Evolutionary conservation across 495 filamentous ascomycete species (phyloP).

Genomic region (Podospora pseudoanserina): DNA sequence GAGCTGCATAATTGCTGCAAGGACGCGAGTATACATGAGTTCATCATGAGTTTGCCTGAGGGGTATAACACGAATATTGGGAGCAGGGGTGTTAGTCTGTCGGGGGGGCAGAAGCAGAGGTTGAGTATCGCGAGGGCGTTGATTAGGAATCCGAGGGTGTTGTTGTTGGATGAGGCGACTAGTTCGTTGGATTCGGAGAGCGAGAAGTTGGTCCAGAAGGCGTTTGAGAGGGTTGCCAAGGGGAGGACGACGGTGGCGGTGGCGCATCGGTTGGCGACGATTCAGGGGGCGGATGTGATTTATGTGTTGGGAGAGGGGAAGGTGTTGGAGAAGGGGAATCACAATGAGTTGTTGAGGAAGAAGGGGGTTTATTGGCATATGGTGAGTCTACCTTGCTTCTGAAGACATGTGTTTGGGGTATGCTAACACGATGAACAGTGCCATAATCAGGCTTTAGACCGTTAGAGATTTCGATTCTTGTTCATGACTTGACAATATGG

Average conservation of each 20-base stretch:
- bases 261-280: slow-evolving; percentile 57
- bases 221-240: slow-evolving; percentile 58
- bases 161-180: slow-evolving; percentile 79
- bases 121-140: slow-evolving; percentile 73
- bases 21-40: slow-evolving; percentile 60
- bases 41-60: slow-evolving; percentile 57
- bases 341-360: slow-evolving; percentile 44
- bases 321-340: slow-evolving; percentile 53
- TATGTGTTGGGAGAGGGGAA: slow-evolving; percentile 50
- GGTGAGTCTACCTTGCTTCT: slow-evolving; percentile 24
- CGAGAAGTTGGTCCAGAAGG: slow-evolving; percentile 67
- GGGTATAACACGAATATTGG: slow-evolving; percentile 61
- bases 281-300: slow-evolving; percentile 53
- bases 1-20: slow-evolving; percentile 53
- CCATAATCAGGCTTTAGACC: slow-evolving; percentile 40
- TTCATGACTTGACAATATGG: not conserved
- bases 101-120: slow-evolving; percentile 74
- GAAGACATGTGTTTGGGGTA: not conserved
- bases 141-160: slow-evolving; percentile 63
- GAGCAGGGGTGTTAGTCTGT: slow-evolving; percentile 58
- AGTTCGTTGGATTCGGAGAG: slow-evolving; percentile 69
- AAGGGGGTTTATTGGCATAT: slow-evolving; percentile 48
- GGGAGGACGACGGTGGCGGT: slow-evolving; percentile 68
- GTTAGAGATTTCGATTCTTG: slow-evolving; percentile 21
- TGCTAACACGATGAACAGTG: slow-evolving; percentile 29